Evolutionary conservation across 2,329 filamentous ascomycete species (phyloP).

Genomic region (Colletotrichum sp.): DNA sequence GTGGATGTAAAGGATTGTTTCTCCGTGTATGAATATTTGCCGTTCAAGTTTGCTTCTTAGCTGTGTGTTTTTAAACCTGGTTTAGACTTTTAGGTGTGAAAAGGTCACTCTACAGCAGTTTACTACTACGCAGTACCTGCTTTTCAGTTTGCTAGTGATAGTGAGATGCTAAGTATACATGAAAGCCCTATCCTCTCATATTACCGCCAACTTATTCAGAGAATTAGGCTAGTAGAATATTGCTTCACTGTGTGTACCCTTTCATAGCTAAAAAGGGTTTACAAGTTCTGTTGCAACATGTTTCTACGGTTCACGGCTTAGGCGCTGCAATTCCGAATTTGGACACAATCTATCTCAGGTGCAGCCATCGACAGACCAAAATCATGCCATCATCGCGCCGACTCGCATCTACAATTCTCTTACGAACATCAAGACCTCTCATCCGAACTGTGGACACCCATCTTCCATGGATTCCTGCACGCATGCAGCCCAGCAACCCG

Average conservation of each 20-base stretch:
- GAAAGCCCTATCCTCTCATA: too few relatives aligned
- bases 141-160: background rate
- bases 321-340: background rate
- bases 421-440: background rate
- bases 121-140: fast-evolving
- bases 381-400: background rate
- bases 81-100: background rate
- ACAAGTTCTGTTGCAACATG: background rate
- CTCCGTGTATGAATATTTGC: background rate
- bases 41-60: background rate
- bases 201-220: too few relatives aligned
- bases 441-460: background rate
- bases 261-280: background rate
- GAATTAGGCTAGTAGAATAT: background rate
- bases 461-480: background rate
- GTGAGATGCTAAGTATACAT: background rate
- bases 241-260: background rate
- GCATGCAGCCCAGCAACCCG: background rate
- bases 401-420: background rate
- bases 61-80: background rate
- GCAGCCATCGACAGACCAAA: background rate
- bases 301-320: background rate
- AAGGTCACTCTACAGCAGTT: background rate
- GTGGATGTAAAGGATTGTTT: background rate
- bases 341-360: background rate